Base-by-base conservation (phyloP, 2,329 filamentous ascomycete species). In the Aspergillus sp. region DNA sequence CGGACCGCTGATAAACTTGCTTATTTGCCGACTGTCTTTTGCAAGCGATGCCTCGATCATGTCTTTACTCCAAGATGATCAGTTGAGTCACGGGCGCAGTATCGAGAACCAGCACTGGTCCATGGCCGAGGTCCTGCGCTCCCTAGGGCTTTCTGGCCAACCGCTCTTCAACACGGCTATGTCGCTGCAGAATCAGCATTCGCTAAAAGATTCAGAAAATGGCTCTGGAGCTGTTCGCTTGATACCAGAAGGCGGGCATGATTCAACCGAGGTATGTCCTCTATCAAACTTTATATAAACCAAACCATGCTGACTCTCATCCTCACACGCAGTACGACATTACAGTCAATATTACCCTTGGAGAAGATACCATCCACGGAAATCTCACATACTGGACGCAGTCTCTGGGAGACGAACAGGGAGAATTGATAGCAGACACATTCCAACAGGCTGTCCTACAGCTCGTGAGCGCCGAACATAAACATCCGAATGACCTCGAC, bases 1-100 rank as follows among this genome's bases (percentile, higher is more conserved):
- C 24, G 74, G 73, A 4, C 70, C 74, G 1, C 48, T 61, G 9
- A 58, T 61, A 22, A 62, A 62, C 30, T 44, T 62, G 26, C 46
- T 62, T 13, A 46, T 62, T 9, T 58, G 52, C n/a, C 43, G 47
- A 22, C n/a, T 60, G 9, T 40, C 49, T 3, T 14, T 56, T 10
- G 14, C 35, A 14, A 32, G 30, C 17, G 45, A 49, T 9, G 19
- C 44, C 3, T 17, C 40, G 14, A 41, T 52, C 17, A 22, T 11
- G 8, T 4, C 4, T 19, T 6, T 24, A 6, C 24, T 47, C 2
- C 17, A 42, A 8, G 20, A 49, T 11, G 45, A 30, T n/a, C 55
- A 55, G n/a, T 17, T 24, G 4, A 43, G 32, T 4, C 43, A 40
- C 11, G 36, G 49, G 4, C 43, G 46, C 14, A 53, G 47, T 16